phyloP scores from a whole-genome alignment of 108 stramenopile species.

The Thalassiosira profunda region DNA sequence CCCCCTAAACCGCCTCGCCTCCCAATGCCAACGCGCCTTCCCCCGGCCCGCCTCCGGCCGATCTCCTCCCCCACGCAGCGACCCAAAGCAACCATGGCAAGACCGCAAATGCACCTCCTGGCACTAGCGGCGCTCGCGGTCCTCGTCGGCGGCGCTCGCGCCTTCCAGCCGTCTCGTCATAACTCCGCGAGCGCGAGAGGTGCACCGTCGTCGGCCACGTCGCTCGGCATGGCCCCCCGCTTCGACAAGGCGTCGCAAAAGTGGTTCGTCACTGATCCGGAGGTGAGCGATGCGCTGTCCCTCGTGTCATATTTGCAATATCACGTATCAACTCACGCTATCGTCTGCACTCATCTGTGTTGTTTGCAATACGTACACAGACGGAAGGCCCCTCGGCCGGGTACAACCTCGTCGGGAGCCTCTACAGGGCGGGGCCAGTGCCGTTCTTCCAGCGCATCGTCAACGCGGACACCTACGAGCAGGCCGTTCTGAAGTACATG shows the following conservation, averaged over 20 bases:
- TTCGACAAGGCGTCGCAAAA: constrained; percentile 33
- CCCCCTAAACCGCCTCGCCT: too few relatives aligned
- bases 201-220: neutral
- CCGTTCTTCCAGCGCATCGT: constrained; percentile 62
- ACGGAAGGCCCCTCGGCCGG: constrained; percentile 51
- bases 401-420: constrained; percentile 53
- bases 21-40: too few relatives aligned
- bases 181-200: neutral
- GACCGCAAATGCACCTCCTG: neutral
- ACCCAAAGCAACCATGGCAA: neutral
- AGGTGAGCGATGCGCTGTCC: constrained; percentile 8
- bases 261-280: constrained; percentile 45
- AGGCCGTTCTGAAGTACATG: constrained; percentile 76
- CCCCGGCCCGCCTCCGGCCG: too few relatives aligned
- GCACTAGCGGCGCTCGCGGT: neutral
- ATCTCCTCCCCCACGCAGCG: neutral
- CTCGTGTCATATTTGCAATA: neutral
- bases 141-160: neutral
- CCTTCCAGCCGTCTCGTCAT: neutral
- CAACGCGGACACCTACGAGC: constrained; percentile 63
- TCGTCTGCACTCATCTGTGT: neutral
- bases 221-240: constrained; percentile 23
- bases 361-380: constrained; percentile 3
- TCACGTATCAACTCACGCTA: neutral
- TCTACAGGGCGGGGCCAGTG: constrained; percentile 65